Percentiles rank a stretch among this genome's conserved stretches.
Evolutionary conservation across 306 rosid species (phyloP).

Genomic region (Citrullus amarus): DNA sequence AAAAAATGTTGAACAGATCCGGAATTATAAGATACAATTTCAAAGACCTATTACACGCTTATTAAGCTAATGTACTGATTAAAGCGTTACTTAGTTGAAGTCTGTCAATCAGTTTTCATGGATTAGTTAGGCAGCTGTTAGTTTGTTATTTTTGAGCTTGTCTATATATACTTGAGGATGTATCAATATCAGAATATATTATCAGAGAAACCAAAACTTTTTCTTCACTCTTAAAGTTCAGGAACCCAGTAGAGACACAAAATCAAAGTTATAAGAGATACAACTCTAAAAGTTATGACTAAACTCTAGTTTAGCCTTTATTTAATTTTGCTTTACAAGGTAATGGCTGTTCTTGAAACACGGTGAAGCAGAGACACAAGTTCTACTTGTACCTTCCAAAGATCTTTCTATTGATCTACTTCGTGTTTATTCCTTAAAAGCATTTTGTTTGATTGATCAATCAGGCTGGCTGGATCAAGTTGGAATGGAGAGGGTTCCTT

Average conservation of each 20-base stretch:
- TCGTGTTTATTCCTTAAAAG: neutral
- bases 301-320: neutral
- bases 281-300: neutral
- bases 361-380: neutral
- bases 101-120: too few species aligned
- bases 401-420: neutral
- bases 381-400: neutral
- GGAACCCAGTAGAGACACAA: neutral
- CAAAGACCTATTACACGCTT: neutral
- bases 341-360: neutral
- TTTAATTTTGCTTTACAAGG: neutral
- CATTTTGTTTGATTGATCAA: slow-evolving; percentile 14
- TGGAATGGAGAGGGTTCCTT: slow-evolving; percentile 90
- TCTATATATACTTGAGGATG: too few species aligned
- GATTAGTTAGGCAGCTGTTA: too few species aligned
- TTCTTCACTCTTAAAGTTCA: too few species aligned
- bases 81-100: too few species aligned
- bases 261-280: neutral
- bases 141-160: too few species aligned
- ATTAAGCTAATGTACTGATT: too few species aligned
- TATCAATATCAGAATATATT: too few species aligned
- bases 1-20: neutral
- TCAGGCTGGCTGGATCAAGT: slow-evolving; percentile 52
- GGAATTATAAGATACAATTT: neutral
- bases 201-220: too few species aligned